Evolutionary conservation across 2,329 filamentous ascomycete genomes (phyloP), one percentile per base, ranked within the genome.

Genomic region (Neofusicoccum kwambonambiense): DNA sequence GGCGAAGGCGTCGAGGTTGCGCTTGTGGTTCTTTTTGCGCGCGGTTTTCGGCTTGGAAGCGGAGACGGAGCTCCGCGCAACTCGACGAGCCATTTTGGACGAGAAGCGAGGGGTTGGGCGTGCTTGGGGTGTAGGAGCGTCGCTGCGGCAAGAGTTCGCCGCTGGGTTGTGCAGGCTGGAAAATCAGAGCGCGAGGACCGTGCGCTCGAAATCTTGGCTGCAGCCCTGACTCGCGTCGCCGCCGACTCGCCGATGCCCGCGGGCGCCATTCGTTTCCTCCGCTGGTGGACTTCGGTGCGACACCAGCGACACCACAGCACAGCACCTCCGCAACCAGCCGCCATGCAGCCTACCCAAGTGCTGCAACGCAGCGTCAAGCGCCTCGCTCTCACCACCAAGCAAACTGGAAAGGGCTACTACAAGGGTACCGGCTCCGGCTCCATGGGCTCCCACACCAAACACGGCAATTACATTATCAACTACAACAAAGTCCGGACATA

Each of bases 331-430:
- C 39, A 57, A 15, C 17, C 52, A 56, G 50, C 47, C 70, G 80
- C 76, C 67, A 91, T 91, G 88, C 85, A 87, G 76, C 86, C 90
- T 64, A 91, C 90, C 15, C 83, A 86, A 73, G 77, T 81, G 68
- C 88, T 96, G 72, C 84, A 85, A 71, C 83, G 87, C 76, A 85
- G 86, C 65, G 86, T 92, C 73, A 86, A 89, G 78, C 92, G 94
- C 74, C 83, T 93, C 66, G 84, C 86, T 62, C 86, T 99, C 74
- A 97, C 92, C 12, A 96, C 94, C 70, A 99, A 99, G 81, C 89
- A 95, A 79, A 89, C 94, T 76, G 91, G 90, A 77, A 92, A 92
- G 75, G 94, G 93, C 70, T 99, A 89, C 87, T 99, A 99, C 87
- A 98, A 98, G 84, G 95, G 95, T 76, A 97, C 90, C 72, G 86